Percentiles rank a stretch among this genome's conserved stretches.
phyloP scores from a whole-genome alignment of 2,329 filamentous ascomycete genomes.

The Lachnellula suecica region DNA sequence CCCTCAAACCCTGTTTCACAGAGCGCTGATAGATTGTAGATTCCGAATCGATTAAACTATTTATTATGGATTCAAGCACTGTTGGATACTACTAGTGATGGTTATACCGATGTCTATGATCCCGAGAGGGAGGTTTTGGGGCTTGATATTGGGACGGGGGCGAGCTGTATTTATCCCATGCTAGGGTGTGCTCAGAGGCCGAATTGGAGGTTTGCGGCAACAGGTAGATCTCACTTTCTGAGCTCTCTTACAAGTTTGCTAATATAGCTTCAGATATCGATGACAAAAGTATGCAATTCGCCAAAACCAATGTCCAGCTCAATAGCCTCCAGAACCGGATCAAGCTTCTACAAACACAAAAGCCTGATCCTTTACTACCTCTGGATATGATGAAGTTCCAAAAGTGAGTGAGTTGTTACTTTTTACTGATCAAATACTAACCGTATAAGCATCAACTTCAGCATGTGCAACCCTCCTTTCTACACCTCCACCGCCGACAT shows the following conservation, averaged over 20 bases:
- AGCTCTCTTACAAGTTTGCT: slow-evolving; percentile 26
- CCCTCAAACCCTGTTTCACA: not conserved
- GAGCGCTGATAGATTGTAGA: slow-evolving; percentile 34
- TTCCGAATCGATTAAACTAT: slow-evolving; percentile 77
- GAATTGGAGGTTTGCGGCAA: slow-evolving; percentile 71
- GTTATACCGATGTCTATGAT: slow-evolving; percentile 48
- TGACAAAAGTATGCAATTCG: slow-evolving; percentile 62
- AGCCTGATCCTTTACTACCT: slow-evolving; percentile 55
- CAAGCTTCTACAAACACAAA: slow-evolving; percentile 55
- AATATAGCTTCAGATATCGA: slow-evolving; percentile 65
- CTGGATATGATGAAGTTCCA: slow-evolving; percentile 51
- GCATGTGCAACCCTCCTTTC: slow-evolving; percentile 94
- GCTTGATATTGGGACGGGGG: slow-evolving; percentile 86
- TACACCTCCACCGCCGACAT: slow-evolving; percentile 76
- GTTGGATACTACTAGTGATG: slow-evolving; percentile 60
- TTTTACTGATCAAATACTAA: too few relatives aligned
- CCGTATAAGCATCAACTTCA: slow-evolving; percentile 66
- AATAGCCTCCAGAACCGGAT: slow-evolving; percentile 69
- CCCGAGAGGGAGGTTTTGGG: slow-evolving; percentile 60
- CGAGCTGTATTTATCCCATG: slow-evolving; percentile 88
- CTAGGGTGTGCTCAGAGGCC: slow-evolving; percentile 69
- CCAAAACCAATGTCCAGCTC: slow-evolving; percentile 61
- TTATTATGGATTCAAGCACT: slow-evolving; percentile 84
- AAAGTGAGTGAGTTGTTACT: slow-evolving; percentile 29
- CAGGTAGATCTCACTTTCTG: slow-evolving; percentile 44